These are phyloP conservation scores for Blastobotrys peoriensis DNA, from an alignment of 805 yeast genomes.

Conservation along the genomic window DNA sequence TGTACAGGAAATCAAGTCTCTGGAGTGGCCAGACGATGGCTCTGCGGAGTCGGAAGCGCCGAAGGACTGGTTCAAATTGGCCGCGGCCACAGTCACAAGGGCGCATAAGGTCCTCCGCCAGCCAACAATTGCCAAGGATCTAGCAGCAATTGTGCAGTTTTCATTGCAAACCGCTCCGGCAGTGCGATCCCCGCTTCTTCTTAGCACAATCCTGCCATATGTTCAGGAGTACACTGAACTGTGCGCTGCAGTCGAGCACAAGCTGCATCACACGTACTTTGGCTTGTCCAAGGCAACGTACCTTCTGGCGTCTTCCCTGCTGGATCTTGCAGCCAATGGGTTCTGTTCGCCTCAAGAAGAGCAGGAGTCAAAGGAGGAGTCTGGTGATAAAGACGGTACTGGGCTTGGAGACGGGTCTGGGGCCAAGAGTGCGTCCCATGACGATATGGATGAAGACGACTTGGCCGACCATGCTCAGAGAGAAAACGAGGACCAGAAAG, in stretches of 20 bases:
- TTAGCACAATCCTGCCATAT: constrained; percentile 57
- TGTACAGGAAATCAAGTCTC: background rate
- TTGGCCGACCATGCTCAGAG: constrained; percentile 66
- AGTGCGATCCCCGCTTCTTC: too few relatives aligned
- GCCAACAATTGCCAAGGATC: constrained; percentile 31
- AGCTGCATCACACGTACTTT: constrained; percentile 43
- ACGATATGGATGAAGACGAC: constrained; percentile 89
- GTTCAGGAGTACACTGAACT: constrained; percentile 53
- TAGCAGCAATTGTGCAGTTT: constrained; percentile 36
- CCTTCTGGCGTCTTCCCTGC: constrained; percentile 49
- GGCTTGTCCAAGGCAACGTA: constrained; percentile 56
- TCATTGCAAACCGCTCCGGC: too few relatives aligned
- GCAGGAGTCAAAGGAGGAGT: constrained; percentile 51
- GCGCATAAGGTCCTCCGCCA: constrained; percentile 41
- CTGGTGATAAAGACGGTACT: constrained; percentile 61
- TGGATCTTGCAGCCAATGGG: constrained; percentile 66
- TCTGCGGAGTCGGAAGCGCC: constrained; percentile 39
- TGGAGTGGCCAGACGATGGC: constrained; percentile 7
- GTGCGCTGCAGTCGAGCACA: constrained; percentile 37
- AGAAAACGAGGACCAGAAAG: constrained; percentile 64
- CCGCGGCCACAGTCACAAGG: constrained; percentile 41
- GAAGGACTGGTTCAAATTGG: constrained; percentile 60
- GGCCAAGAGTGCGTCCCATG: constrained; percentile 71
- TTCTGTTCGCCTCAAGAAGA: constrained; percentile 90
- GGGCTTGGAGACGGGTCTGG: constrained; percentile 94